Evolutionary conservation across 768 basidiomycete genomes (phyloP).

Genomic region (Coprinellus aureogranulatus): DNA sequence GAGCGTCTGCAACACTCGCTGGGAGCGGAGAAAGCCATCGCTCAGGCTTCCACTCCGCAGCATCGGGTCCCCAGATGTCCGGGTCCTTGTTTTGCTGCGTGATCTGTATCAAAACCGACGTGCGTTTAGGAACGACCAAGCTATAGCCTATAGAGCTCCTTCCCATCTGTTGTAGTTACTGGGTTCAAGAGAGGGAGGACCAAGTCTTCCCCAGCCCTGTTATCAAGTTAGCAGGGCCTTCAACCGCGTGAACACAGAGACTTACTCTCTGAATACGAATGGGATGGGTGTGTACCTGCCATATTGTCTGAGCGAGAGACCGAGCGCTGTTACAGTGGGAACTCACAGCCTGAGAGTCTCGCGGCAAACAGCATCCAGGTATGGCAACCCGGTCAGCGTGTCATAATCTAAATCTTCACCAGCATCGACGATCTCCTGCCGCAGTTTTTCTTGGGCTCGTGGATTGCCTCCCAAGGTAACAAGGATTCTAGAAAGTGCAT

Average conservation of each 20-base stretch:
- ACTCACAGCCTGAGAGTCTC: constrained; percentile 28
- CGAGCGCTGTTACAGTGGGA: background rate
- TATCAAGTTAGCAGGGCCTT: constrained; percentile 8
- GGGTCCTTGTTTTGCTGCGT: constrained; percentile 8
- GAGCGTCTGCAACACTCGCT: constrained; percentile 16
- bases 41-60: constrained; percentile 35
- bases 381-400: constrained; percentile 26
- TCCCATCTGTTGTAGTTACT: constrained; percentile 22
- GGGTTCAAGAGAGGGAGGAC: constrained; percentile 21
- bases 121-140: constrained; percentile 20
- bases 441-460: constrained; percentile 32
- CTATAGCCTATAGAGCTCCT: constrained; percentile 16
- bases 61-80: constrained; percentile 35
- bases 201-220: constrained; percentile 26
- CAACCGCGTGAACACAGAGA: background rate
- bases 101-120: constrained; percentile 12
- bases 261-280: background rate
- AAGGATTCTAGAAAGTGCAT: constrained; percentile 25
- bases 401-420: constrained; percentile 26
- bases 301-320: background rate
- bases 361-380: constrained; percentile 31
- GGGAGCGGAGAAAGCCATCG: constrained; percentile 37
- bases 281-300: constrained; percentile 5
- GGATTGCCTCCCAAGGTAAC: constrained; percentile 22
- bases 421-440: constrained; percentile 23